Base-by-base conservation (phyloP, 805 yeast species). In the Myxozyma monticola region DNA sequence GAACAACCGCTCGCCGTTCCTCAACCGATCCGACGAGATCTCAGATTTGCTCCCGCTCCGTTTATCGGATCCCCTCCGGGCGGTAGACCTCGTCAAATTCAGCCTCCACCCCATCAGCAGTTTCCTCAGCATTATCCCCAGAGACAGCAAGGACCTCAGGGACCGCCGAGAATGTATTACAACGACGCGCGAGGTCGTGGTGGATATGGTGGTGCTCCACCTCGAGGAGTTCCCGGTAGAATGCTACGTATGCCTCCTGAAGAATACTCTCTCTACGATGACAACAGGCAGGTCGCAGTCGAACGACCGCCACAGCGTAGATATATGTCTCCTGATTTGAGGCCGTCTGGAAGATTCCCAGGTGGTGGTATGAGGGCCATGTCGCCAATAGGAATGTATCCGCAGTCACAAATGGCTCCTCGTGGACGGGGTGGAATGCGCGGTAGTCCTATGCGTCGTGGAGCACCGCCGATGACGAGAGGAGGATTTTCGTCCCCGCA, bases 231-330 rank as follows among this genome's bases (percentile, higher is more conserved):
- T 30, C 26, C 49, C n/a, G 24, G 43, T 24, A 31, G 42, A 8
- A 33, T 38, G 31, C 43, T 46, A 8, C 31, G 34, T 15, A 29
- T 39, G 44, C 40, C 43, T 8, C 44, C 39, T 3, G 45, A 39
- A n/a, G 49, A 46, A n/a, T 46, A 46, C 8, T 43, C 31, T 28
- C 26, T 35, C 18, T 24, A 35, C 18, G 17, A 43, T 26, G 40
- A 18, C 10, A n/a, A 35, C 26, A n/a, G n/a, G n/a, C 35, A 43
- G 30, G 45, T 34, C 22, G 31, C 37, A 2, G 31, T 24, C 29
- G 31, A 35, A 15, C 29, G 40, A 5, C 47, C 39, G 18, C 39
- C 36, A 3, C 26, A 43, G 14, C 24, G 39, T 21, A 28, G 42
- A 30, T 14, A 37, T 10, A 30, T 37, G 38, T 45, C 48, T 4